Evolutionary conservation across 2,329 filamentous ascomycete species (phyloP), one percentile per base, ranked within the genome.

Genomic region (Geosmithia morbida): DNA sequence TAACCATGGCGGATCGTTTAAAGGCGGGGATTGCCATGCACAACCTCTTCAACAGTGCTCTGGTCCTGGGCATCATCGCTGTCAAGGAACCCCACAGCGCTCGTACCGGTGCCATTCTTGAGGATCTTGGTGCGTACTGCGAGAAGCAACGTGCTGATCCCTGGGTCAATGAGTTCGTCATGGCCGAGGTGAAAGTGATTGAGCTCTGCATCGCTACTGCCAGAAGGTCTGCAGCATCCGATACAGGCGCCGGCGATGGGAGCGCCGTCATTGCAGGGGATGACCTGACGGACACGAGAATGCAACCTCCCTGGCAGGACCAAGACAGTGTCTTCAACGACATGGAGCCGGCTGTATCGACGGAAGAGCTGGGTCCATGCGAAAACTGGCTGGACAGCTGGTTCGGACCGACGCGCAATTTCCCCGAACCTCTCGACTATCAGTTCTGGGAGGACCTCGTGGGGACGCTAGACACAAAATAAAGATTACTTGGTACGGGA

Each of bases 41-140:
- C 33, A 61, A 66, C 39, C 57, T 68, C 6, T 67, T 67, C 54
- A 68, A 67, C 49, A 66, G 64, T 48, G 66, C 65, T 2, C 49
- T 68, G 26, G 62, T 63, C 2, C 52, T 63, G 19, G 59, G 54
- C n/a, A 51, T 62, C 37, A 51, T 63, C 14, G 58, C 49, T 7
- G 59, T 59, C 17, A 53, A 52, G 3, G 55, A 67, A 33, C 63
- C 63, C 4, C 51, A 56, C 26, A 55, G 57, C 3, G 47, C 53
- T 5, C 51, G 56, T 7, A 56, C 61, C 5, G 52, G 56, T 20
- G 63, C 59, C 1, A 62, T 66, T 2, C 48, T 67, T 7, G 60
- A 65, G 30, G 65, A 68, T 46, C 55, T 68, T 0, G 52, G 57
- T 6, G 63, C 65, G 1, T 68, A 66, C 51, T 68, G 66, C 48